Evolutionary conservation across 139 green algal species (phyloP).

Genomic region (Haematococcus sp.): DNA sequence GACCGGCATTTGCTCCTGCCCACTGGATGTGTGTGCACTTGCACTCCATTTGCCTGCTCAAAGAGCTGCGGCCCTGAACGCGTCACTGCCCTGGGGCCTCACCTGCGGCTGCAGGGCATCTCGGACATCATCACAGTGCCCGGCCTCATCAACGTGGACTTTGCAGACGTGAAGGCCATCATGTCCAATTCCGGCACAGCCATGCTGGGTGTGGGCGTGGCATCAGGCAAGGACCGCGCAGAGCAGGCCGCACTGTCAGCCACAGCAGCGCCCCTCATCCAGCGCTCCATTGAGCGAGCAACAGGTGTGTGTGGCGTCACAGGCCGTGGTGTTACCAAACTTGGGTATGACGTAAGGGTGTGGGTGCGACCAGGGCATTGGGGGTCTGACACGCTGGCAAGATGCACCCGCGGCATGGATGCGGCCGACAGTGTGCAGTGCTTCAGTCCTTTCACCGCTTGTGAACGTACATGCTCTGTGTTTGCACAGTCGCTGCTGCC

Average conservation of each 20-base stretch:
- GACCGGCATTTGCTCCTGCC: no score
- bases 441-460: no score
- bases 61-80: no score
- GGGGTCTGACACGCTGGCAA: no score
- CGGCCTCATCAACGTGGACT: constrained; percentile 98
- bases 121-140: constrained; percentile 98
- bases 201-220: constrained; percentile 82
- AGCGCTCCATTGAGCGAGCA: constrained; percentile 89
- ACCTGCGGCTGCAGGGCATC: constrained; percentile 81
- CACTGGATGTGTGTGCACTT: no score
- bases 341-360: no score
- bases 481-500: neutral
- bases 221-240: constrained; percentile 63
- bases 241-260: constrained; percentile 74
- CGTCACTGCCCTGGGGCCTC: no score
- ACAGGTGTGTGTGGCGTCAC: constrained; percentile 50
- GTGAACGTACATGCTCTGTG: neutral
- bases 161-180: constrained; percentile 95
- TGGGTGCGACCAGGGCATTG: no score
- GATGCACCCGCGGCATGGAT: no score
- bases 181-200: constrained; percentile 94
- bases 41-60: no score
- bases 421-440: no score
- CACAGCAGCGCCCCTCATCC: constrained; percentile 90
- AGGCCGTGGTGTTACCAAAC: no score